A percentile compares a stretch with the other conserved stretches of the same genome.
Conservation (phyloP, 306 rosid genomes). For the Prinsepia uniflora region DNA sequence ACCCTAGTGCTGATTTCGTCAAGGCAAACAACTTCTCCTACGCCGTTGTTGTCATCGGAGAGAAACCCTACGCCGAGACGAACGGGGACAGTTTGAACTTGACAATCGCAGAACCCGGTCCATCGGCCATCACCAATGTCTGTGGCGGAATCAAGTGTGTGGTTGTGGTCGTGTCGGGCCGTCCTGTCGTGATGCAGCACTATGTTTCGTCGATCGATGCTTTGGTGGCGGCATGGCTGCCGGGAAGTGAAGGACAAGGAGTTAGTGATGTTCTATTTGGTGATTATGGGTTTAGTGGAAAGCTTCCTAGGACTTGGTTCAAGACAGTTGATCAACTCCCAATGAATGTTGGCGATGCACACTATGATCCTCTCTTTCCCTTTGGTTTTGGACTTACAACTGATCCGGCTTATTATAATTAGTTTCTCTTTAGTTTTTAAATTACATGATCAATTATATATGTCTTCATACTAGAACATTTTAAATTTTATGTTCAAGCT, state of each 20-base stretch:
- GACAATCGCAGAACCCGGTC: conserved; percentile 16
- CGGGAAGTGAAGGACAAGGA: conserved; percentile 25
- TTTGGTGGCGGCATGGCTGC: conserved; percentile 21
- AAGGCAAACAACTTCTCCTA: background rate
- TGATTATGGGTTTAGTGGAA: conserved; percentile 24
- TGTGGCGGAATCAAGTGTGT: conserved; percentile 1
- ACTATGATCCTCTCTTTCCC: conserved; percentile 19
- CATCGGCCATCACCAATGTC: background rate
- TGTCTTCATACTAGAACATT: too few relatives aligned
- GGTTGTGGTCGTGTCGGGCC: conserved; percentile 14
- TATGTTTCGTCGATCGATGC: conserved; percentile 1
- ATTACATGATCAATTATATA: background rate
- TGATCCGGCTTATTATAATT: background rate
- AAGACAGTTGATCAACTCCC: conserved; percentile 19
- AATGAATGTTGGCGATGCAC: conserved; percentile 23
- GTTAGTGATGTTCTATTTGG: conserved; percentile 17
- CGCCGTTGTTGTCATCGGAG: conserved; percentile 23
- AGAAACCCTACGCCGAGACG: conserved; percentile 18
- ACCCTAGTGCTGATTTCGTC: conserved; percentile 4
- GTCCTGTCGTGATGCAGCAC: conserved; percentile 16
- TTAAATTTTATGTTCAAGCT: too few relatives aligned
- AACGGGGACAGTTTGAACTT: conserved; percentile 17
- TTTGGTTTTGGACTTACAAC: conserved; percentile 22
- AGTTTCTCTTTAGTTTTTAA: background rate
- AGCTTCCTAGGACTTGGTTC: conserved; percentile 24